Base-by-base conservation (phyloP, 2,329 filamentous ascomycete genomes). In the Rugonectria rugulosa region DNA sequence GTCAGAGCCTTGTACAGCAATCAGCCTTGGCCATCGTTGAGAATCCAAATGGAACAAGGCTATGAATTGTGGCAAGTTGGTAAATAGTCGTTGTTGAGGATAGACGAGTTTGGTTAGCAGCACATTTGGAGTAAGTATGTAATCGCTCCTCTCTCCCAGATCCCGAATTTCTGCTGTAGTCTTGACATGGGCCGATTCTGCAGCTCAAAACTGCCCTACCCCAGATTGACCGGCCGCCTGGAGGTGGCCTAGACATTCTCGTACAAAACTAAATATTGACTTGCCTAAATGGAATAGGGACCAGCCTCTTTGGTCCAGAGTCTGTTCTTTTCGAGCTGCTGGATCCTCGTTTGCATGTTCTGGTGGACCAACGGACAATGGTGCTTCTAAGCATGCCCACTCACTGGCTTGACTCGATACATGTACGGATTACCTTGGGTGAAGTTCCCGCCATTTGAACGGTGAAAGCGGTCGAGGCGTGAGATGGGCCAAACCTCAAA, bases 361-460 rank as follows among this genome's bases (percentile, higher is more conserved):
- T 54, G 38, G 53, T 59, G 53, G 57, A 34, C 54, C n/a, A n/a
- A 54, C 52, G 42, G 55, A 53, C 37, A 57, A 50, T 52, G 38
- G 53, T 36, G 38, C n/a, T n/a, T n/a, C n/a, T n/a, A n/a, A n/a
- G n/a, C n/a, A n/a, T n/a, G n/a, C n/a, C n/a, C n/a, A n/a, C n/a
- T n/a, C n/a, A n/a, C n/a, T n/a, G n/a, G n/a, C n/a, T n/a, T n/a
- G n/a, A n/a, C n/a, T n/a, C n/a, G n/a, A n/a, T n/a, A n/a, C n/a
- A n/a, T n/a, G n/a, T n/a, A n/a, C n/a, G n/a, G n/a, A n/a, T n/a
- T 31, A 41, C 42, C 46, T 38, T 11, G 41, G 31, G 53, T 57
- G 45, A 56, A 48, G 36, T 54, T 63, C 27, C 43, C 56, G 61
- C 60, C 53, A 44, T 29, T 54, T 41, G 42, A 45, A 55, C 38